These are phyloP conservation scores for Neoboletus magnificus DNA, from an alignment of 768 basidiomycete genomes.

Conservation along the genomic window DNA sequence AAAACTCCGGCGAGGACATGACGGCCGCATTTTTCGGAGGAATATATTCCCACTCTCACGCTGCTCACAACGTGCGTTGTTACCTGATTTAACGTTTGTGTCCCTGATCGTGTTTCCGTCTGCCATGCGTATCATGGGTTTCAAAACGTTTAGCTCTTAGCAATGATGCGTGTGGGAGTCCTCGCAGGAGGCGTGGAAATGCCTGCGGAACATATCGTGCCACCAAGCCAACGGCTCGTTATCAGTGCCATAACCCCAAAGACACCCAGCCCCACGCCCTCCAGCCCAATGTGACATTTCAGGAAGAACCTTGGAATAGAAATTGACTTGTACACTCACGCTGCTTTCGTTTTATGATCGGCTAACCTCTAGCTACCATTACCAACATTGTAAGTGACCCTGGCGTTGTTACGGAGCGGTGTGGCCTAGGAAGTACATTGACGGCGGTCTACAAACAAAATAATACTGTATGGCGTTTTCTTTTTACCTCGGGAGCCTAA, in stretches of 20 bases:
- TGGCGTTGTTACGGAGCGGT: background rate
- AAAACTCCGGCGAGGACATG: conserved; percentile 74
- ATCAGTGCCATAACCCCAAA: conserved; percentile 20
- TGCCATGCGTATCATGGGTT: background rate
- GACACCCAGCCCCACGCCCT: background rate
- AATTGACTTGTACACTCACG: background rate
- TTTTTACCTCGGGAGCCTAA: background rate
- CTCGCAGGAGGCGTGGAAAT: conserved; percentile 63
- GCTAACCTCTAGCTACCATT: conserved; percentile 1
- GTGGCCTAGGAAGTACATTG: background rate
- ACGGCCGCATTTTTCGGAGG: conserved; percentile 87
- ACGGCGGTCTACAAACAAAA: background rate
- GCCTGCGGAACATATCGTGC: conserved; percentile 39
- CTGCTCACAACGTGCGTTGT: conserved; percentile 66
- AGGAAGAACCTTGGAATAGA: background rate
- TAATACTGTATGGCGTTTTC: conserved; percentile 1
- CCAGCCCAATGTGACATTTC: background rate
- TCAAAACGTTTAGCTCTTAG: conserved; percentile 45
- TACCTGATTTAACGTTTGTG: background rate
- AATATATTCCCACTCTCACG: conserved; percentile 77
- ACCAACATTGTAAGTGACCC: conserved; percentile 7
- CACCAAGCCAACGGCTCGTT: conserved; percentile 43
- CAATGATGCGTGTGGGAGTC: conserved; percentile 75
- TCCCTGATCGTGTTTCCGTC: conserved; percentile 4
- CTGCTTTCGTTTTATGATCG: conserved; percentile 16